phyloP scores from a whole-genome alignment of 2,329 filamentous ascomycete genomes.

The Rhinocladiella mackenziei region DNA sequence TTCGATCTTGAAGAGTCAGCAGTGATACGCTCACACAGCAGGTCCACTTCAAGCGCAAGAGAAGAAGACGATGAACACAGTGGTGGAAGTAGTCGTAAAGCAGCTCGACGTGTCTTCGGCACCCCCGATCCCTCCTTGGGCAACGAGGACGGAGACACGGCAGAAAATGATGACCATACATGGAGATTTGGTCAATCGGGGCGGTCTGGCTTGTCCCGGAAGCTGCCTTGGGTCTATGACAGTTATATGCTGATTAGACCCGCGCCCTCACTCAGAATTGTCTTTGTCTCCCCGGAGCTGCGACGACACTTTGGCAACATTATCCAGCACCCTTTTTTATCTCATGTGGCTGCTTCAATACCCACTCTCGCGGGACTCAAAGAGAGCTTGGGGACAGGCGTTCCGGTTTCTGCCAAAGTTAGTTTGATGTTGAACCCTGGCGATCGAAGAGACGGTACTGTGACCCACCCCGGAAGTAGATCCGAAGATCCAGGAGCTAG shows the following conservation, averaged over 20 bases:
- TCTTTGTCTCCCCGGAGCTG: slow-evolving; percentile 35
- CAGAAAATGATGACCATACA: slow-evolving; percentile 5
- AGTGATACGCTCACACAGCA: slow-evolving; percentile 26
- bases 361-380: slow-evolving; percentile 38
- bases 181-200: slow-evolving; percentile 26
- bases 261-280: slow-evolving; percentile 32
- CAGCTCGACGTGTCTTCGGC: slow-evolving; percentile 14
- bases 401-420: slow-evolving; percentile 43
- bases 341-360: slow-evolving; percentile 41
- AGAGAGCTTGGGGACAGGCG: slow-evolving; percentile 38
- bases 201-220: slow-evolving; percentile 28
- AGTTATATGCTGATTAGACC: slow-evolving; percentile 33
- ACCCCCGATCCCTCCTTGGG: slow-evolving; percentile 19
- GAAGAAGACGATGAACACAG: slow-evolving; percentile 27
- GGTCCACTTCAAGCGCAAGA: slow-evolving; percentile 24
- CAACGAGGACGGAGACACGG: slow-evolving; percentile 7
- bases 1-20: slow-evolving; percentile 32
- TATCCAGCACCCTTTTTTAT: slow-evolving; percentile 41
- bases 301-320: slow-evolving; percentile 29
- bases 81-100: slow-evolving; percentile 13
- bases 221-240: slow-evolving; percentile 33
- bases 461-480: slow-evolving; percentile 15
- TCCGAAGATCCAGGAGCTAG: slow-evolving; percentile 18
- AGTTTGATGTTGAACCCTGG: slow-evolving; percentile 34
- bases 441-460: slow-evolving; percentile 19